Evolutionary conservation across 2,329 filamentous ascomycete genomes (phyloP).

Genomic region (Xylaria sp.): DNA sequence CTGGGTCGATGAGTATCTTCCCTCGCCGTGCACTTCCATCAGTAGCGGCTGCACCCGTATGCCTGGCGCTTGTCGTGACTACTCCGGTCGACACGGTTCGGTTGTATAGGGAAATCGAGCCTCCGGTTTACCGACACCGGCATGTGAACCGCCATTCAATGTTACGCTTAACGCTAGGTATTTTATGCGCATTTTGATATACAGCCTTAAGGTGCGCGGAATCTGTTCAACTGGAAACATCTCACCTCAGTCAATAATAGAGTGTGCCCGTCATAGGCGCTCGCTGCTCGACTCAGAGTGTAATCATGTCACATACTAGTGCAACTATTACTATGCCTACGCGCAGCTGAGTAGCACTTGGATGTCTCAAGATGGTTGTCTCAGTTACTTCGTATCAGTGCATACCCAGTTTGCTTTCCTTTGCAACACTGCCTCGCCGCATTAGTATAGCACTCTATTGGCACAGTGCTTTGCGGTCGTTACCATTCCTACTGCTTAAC

Average conservation of each 20-base stretch:
- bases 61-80: neutral
- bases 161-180: constrained; percentile 10
- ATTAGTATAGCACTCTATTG: constrained; percentile 3
- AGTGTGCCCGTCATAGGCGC: constrained; percentile 1
- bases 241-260: neutral
- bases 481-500: neutral
- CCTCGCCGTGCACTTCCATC: neutral
- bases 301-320: neutral
- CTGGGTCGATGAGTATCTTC: neutral
- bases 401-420: constrained; percentile 1
- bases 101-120: neutral
- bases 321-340: neutral
- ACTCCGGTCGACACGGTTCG: neutral
- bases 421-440: constrained; percentile 7
- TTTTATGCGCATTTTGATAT: constrained; percentile 4
- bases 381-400: neutral
- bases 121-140: constrained; percentile 26
- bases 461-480: constrained; percentile 12
- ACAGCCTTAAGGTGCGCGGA: neutral
- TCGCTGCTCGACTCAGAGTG: neutral
- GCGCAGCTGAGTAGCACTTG: constrained; percentile 8
- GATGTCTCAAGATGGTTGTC: neutral
- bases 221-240: neutral
- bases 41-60: neutral
- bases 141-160: constrained; percentile 17